These are phyloP conservation scores for Hura crepitans DNA, from an alignment of 441 rosid genomes.

Conservation along the genomic window DNA sequence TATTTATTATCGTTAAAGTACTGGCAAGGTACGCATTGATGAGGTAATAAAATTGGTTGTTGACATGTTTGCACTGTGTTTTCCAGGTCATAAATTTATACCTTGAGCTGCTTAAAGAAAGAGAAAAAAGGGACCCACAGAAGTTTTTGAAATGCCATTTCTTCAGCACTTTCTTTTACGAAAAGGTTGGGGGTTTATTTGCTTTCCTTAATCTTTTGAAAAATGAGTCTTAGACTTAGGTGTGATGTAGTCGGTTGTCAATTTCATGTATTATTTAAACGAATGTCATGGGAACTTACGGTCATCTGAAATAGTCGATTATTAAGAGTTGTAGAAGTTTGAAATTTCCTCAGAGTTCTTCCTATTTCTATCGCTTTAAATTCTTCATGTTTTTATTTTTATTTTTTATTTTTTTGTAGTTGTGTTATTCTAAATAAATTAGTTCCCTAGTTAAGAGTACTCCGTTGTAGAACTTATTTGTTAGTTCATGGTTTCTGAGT, in stretches of 20 bases:
- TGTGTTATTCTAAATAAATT: background rate
- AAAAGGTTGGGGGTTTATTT: slow-evolving; percentile 54
- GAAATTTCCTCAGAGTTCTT: background rate
- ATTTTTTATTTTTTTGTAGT: too few relatives aligned
- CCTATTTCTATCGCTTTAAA: background rate
- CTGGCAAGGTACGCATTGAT: too few relatives aligned
- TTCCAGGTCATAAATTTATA: slow-evolving; percentile 81
- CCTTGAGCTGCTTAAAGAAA: slow-evolving; percentile 82
- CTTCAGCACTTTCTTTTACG: slow-evolving; percentile 84
- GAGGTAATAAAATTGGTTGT: slow-evolving; percentile 14
- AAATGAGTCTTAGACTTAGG: background rate
- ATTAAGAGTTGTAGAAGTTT: background rate
- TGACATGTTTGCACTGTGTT: slow-evolving; percentile 26
- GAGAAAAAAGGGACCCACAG: slow-evolving; percentile 77
- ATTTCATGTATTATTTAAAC: background rate
- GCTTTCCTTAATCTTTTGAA: slow-evolving; percentile 1
- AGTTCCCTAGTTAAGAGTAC: too few relatives aligned
- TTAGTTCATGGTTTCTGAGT: background rate
- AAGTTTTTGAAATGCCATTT: slow-evolving; percentile 83
- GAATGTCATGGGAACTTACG: background rate
- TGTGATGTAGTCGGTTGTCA: too few relatives aligned
- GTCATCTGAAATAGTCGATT: background rate
- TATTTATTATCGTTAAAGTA: background rate
- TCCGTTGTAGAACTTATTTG: background rate
- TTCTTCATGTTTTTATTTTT: background rate